Evolutionary conservation across 2,329 filamentous ascomycete species (phyloP).

Genomic region (Hypocreales sp.): DNA sequence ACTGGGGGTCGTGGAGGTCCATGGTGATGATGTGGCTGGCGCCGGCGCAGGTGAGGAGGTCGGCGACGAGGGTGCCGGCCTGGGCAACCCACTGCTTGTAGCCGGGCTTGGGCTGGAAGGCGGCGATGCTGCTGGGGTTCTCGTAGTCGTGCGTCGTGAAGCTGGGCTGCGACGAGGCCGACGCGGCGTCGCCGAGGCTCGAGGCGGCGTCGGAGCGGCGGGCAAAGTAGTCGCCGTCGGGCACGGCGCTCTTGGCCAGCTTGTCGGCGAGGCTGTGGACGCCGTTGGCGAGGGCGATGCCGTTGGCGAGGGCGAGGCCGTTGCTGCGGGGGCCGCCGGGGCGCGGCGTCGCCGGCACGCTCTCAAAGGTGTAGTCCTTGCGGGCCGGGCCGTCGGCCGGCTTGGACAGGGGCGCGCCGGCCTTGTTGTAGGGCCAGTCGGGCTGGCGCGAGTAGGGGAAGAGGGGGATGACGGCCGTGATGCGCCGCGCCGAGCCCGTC

Average conservation of each 20-base stretch:
- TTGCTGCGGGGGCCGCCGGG: conserved; percentile 53
- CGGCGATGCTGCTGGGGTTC: conserved; percentile 38
- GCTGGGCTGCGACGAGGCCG: conserved; percentile 27
- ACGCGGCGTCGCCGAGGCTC: conserved; percentile 18
- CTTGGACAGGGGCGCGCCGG: conserved; percentile 87
- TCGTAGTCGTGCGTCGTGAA: conserved; percentile 52
- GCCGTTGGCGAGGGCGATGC: conserved; percentile 46
- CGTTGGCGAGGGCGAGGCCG: conserved; percentile 49
- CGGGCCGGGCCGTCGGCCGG: conserved; percentile 23
- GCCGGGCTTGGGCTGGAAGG: conserved; percentile 67
- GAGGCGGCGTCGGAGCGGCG: conserved; percentile 20
- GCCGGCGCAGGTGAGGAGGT: conserved; percentile 86
- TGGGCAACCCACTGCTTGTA: conserved; percentile 45
- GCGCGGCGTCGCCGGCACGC: conserved; percentile 71
- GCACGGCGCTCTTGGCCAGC: conserved; percentile 51
- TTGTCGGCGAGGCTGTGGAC: conserved; percentile 55
- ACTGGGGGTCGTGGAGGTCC: conserved; percentile 88
- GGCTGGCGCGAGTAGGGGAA: conserved; percentile 93
- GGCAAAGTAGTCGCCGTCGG: conserved; percentile 23
- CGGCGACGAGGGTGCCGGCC: conserved; percentile 84
- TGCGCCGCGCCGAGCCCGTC: conserved; percentile 57
- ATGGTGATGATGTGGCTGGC: conserved; percentile 73
- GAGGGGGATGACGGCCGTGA: conserved; percentile 90
- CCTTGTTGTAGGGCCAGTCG: conserved; percentile 96
- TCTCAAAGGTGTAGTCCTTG: conserved; percentile 76